Evolutionary conservation across 345 rosid genomes (phyloP).

Genomic region (Cardamine chenopodiifolia): DNA sequence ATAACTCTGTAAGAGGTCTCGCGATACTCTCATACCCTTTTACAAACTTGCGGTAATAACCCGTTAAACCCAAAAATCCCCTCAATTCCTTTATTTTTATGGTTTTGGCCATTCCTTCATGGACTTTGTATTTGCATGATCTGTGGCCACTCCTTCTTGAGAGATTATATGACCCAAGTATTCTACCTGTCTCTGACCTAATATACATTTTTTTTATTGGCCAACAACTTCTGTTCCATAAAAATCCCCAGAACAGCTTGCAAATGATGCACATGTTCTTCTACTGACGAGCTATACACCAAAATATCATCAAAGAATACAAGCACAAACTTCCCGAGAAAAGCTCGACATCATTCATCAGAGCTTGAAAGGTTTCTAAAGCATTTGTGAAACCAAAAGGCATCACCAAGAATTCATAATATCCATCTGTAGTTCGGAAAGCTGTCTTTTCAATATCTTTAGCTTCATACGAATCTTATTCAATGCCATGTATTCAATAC

Average conservation of each 20-base stretch:
- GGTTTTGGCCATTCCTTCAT: fast-evolving
- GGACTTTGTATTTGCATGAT: not conserved
- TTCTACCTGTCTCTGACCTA: fast-evolving
- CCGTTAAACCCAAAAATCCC: not conserved
- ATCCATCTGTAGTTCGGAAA: not conserved
- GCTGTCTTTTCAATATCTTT: not conserved
- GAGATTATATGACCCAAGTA: not conserved
- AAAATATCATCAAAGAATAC: not conserved
- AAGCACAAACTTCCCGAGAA: not conserved
- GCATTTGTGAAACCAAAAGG: not conserved
- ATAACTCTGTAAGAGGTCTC: not conserved
- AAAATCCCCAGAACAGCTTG: not conserved
- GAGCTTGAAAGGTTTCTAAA: not conserved
- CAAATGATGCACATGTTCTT: not conserved
- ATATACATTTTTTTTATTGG: not conserved
- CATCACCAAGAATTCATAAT: not conserved
- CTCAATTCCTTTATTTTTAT: not conserved
- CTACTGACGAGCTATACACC: not conserved
- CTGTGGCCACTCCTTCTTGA: fast-evolving
- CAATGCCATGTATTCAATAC: not conserved
- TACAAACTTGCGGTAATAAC: not conserved
- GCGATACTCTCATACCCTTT: not conserved
- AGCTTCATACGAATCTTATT: too few species aligned
- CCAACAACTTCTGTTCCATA: too few species aligned
- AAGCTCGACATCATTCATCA: not conserved